Evolutionary conservation across 495 filamentous ascomycete genomes (phyloP).

Genomic region (Tetracladium setigerum): DNA sequence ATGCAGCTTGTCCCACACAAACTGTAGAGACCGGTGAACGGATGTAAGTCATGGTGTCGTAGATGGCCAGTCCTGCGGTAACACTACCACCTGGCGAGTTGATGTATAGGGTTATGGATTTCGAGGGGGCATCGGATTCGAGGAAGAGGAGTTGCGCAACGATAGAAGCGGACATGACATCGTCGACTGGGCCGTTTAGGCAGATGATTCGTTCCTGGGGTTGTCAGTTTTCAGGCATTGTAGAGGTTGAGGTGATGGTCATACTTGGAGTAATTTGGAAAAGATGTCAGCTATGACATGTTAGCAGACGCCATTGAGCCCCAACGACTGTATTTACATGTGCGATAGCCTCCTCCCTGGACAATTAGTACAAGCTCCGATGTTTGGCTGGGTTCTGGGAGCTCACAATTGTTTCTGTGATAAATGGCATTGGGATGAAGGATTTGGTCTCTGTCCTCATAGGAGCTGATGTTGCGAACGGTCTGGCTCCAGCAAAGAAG

Average conservation of each 20-base stretch:
- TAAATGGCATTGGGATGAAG: conserved; percentile 62
- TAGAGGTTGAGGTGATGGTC: not conserved
- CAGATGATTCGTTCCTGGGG: conserved; percentile 86
- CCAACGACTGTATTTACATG: conserved; percentile 50
- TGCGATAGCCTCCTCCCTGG: conserved; percentile 85
- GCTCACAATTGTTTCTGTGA: conserved; percentile 77
- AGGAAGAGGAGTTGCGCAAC: conserved; percentile 96
- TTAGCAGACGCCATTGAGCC: conserved; percentile 18
- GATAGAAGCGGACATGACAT: conserved; percentile 78
- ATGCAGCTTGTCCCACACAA: conserved; percentile 89
- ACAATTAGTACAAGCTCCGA: conserved; percentile 29
- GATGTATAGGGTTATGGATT: conserved; percentile 95
- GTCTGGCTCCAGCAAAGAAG: not conserved
- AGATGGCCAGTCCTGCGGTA: conserved; percentile 86
- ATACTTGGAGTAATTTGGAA: conserved; percentile 68
- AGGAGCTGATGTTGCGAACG: conserved; percentile 4
- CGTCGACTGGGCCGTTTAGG: conserved; percentile 87
- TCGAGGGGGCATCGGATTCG: conserved; percentile 90
- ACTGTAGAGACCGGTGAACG: conserved; percentile 86
- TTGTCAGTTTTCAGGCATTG: conserved; percentile 15
- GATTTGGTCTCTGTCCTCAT: conserved; percentile 33
- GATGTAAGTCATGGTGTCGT: conserved; percentile 99
- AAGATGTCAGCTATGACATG: conserved; percentile 66
- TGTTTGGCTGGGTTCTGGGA: not conserved
- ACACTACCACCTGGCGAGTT: conserved; percentile 96